Evolutionary conservation across 108 stramenopile species (phyloP).

Genomic region (Chaetoceros tenuissimus): DNA sequence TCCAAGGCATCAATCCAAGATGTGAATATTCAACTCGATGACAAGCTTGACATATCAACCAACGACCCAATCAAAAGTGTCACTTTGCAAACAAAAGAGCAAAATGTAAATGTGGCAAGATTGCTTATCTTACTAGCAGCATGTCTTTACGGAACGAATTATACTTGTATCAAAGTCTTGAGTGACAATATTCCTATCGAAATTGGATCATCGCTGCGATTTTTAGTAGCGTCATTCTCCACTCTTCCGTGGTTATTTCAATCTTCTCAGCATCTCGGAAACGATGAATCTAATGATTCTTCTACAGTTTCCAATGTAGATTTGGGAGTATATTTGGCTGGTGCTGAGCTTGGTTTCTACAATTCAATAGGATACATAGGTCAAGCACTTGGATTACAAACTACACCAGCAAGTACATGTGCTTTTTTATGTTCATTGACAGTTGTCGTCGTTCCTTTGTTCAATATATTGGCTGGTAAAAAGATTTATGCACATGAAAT

Average conservation of each 20-base stretch:
- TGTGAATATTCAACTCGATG: too few relatives aligned
- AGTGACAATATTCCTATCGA: slow-evolving; percentile 21
- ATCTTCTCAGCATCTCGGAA: background rate
- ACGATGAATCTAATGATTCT: background rate
- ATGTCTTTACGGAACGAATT: slow-evolving; percentile 43
- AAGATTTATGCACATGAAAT: slow-evolving; percentile 6
- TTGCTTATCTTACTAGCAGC: slow-evolving; percentile 18
- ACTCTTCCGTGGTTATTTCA: slow-evolving; percentile 14
- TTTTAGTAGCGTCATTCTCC: slow-evolving; percentile 23
- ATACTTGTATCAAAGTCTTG: slow-evolving; percentile 32
- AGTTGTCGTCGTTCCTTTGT: slow-evolving; percentile 57
- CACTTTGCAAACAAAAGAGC: too few relatives aligned
- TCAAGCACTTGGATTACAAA: slow-evolving; percentile 22
- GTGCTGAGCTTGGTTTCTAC: slow-evolving; percentile 24
- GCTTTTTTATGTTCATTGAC: slow-evolving; percentile 71
- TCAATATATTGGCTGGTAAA: slow-evolving; percentile 33
- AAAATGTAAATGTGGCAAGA: too few relatives aligned
- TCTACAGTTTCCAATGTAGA: background rate
- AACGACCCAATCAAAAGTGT: too few relatives aligned
- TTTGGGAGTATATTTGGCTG: slow-evolving; percentile 3
- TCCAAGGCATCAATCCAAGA: too few relatives aligned
- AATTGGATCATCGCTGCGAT: slow-evolving; percentile 21
- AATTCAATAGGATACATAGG: slow-evolving; percentile 32
- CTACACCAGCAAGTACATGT: slow-evolving; percentile 21
- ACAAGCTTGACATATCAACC: too few relatives aligned